Evolutionary conservation across 371 early-diverging fungal genomes (phyloP).

Genomic region (Actinomortierella wolfii): DNA sequence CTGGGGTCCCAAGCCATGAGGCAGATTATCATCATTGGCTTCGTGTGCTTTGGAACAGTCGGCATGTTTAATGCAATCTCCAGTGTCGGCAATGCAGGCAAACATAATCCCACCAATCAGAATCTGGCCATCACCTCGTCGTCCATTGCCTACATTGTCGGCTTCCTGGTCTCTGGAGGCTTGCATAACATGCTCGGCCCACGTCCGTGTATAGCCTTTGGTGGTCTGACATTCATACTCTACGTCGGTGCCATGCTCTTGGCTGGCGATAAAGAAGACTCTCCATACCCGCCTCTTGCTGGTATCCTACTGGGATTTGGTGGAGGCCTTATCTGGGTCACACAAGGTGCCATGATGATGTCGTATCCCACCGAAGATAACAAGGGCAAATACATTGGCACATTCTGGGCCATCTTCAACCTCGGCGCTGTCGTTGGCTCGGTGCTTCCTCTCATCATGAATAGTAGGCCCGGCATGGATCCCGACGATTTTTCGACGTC

Average conservation of each 20-base stretch:
- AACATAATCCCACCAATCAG: conserved; percentile 32
- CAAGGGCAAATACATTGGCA: conserved; percentile 78
- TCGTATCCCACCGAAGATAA: conserved; percentile 80
- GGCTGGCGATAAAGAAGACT: conserved; percentile 52
- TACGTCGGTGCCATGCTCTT: conserved; percentile 61
- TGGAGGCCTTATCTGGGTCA: conserved; percentile 70
- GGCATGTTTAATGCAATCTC: conserved; percentile 49
- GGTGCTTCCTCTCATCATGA: conserved; percentile 68
- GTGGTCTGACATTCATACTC: conserved; percentile 58
- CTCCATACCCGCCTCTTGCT: conserved; percentile 59
- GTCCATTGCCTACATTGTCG: conserved; percentile 45
- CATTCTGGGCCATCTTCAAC: conserved; percentile 87
- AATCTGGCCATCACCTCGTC: conserved; percentile 44
- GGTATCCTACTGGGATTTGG: conserved; percentile 72
- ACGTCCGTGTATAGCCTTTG: conserved; percentile 52
- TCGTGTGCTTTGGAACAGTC: conserved; percentile 46
- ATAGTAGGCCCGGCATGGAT: conserved; percentile 45
- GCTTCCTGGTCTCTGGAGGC: conserved; percentile 59
- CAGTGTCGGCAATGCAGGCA: conserved; percentile 43
- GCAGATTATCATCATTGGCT: conserved; percentile 44
- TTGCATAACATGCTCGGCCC: conserved; percentile 64
- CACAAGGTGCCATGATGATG: conserved; percentile 85
- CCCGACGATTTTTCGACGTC: conserved; percentile 32
- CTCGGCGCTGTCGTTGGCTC: conserved; percentile 67
- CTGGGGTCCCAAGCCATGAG: conserved; percentile 33